A percentile compares a stretch with the other conserved stretches of the same genome.
Conservation (phyloP, 1,284 basidiomycete species). For the Pyrrhoderma noxium region DNA sequence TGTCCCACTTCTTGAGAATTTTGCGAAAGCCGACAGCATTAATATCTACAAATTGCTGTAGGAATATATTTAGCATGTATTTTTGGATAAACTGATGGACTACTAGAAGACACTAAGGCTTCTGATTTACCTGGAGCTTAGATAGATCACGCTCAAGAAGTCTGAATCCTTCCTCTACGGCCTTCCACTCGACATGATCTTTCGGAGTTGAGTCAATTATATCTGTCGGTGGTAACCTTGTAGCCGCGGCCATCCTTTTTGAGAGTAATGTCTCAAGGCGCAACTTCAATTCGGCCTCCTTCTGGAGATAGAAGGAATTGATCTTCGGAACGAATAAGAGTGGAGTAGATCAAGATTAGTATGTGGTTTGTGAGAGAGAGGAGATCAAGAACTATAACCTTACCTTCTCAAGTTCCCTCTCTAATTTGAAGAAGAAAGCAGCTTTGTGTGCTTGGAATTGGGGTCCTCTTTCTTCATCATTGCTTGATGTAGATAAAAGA, state of each 20-base stretch:
- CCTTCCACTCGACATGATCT: constrained; percentile 83
- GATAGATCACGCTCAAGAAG: constrained; percentile 93
- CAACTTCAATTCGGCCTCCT: constrained; percentile 92
- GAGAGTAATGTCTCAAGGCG: constrained; percentile 90
- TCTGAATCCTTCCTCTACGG: constrained; percentile 93
- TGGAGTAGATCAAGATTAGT: neutral
- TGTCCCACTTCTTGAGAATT: constrained; percentile 99
- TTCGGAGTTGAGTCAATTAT: constrained; percentile 45
- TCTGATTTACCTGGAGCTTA: constrained; percentile 74
- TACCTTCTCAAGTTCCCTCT: constrained; percentile 96
- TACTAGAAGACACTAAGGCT: neutral
- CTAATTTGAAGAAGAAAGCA: constrained; percentile 98
- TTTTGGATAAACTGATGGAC: neutral
- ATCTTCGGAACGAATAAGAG: constrained; percentile 50
- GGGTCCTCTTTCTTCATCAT: constrained; percentile 62
- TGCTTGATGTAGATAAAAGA: constrained; percentile 49
- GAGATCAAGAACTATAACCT: neutral
- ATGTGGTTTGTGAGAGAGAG: neutral
- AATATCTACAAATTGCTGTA: constrained; percentile 93
- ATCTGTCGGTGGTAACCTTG: constrained; percentile 60
- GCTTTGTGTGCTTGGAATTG: constrained; percentile 92
- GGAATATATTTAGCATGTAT: constrained; percentile 19
- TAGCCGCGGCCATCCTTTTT: constrained; percentile 81
- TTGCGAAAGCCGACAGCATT: constrained; percentile 98
- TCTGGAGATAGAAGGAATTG: constrained; percentile 98